Evolutionary conservation across 345 rosid genomes (phyloP), one percentile per base, ranked within the genome.

Genomic region (Trapa bicornis): DNA sequence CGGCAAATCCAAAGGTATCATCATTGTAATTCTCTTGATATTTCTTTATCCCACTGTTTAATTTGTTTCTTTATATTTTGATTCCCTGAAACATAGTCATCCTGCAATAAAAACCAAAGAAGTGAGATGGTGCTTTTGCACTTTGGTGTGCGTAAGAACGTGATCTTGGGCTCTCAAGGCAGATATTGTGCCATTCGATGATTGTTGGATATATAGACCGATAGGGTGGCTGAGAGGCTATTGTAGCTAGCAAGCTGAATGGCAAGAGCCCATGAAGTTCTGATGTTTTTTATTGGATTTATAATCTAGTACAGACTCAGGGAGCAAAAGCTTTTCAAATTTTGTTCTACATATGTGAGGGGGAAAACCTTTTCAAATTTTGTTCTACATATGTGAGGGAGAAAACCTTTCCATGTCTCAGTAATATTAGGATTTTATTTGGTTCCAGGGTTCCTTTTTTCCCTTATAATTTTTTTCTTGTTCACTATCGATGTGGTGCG

Each of bases 1-100:
- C 90, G 73, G 71, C 98, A 70, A 93, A 90, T 82, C 97, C 98
- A 58, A 88, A 83, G 92, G 98, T 87, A 77, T 42, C 3, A 6
- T 45, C 2, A 11, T 45, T 17, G 33, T 45, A 35, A 38, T 53
- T 57, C 37, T 71, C 63, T 63, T 47, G 37, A 47, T 38, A 14
- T 45, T 63, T n/a, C 57, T 69, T 65, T 16, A 33, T 65, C 16
- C 15, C 15, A 10, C 16, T 65, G 37, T 42, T 10, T 7, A 22
- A 64, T n/a, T 65, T 47, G 2, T 43, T 43, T 65, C 16, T 7
- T 16, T 41, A 42, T 63, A 64, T 64, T 1, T 22, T 13, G 35
- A 58, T 58, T 5, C 63, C 61, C 33, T 54, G n/a, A 54, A 54
- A 22, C 10, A 2, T 17, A 54, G 35, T 54, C 60, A 22, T 54